Evolutionary conservation across 345 rosid species (phyloP).

Genomic region (Toxicodendron radicans): DNA sequence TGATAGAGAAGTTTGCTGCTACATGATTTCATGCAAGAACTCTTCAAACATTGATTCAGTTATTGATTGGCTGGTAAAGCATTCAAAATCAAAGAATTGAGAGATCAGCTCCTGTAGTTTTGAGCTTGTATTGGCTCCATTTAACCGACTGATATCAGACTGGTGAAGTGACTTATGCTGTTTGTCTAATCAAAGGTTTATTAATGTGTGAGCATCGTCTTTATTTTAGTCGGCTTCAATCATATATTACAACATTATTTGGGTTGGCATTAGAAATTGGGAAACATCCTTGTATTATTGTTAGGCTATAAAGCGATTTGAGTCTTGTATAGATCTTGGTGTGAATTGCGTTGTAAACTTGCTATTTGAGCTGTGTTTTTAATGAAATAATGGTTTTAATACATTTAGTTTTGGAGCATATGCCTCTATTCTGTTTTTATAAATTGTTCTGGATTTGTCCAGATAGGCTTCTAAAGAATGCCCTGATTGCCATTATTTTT

Average conservation of each 20-base stretch:
- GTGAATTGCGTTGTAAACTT: constrained; percentile 25
- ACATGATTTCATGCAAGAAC: constrained; percentile 76
- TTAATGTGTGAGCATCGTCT: constrained; percentile 18
- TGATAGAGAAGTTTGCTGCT: constrained; percentile 67
- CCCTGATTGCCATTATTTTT: neutral
- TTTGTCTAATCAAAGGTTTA: constrained; percentile 22
- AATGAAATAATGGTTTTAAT: constrained; percentile 20
- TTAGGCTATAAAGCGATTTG: constrained; percentile 21
- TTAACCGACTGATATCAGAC: constrained; percentile 8
- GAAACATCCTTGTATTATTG: constrained; percentile 13
- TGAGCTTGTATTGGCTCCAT: neutral
- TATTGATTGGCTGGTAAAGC: constrained; percentile 75
- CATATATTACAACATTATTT: neutral
- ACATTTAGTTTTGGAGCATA: neutral
- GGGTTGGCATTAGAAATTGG: constrained; percentile 16
- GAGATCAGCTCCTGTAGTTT: constrained; percentile 13
- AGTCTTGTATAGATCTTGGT: constrained; percentile 33
- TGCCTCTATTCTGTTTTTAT: neutral
- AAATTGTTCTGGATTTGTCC: neutral
- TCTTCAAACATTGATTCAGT: constrained; percentile 68
- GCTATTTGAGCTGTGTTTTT: constrained; percentile 19
- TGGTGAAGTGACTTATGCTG: constrained; percentile 12
- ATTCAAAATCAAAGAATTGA: constrained; percentile 67
- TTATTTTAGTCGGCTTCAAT: constrained; percentile 16
- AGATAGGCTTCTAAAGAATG: neutral